Percentiles rank a stretch among this genome's conserved stretches.
Conservation (phyloP, 2,329 filamentous ascomycete genomes). For the Capronia epimyces region DNA sequence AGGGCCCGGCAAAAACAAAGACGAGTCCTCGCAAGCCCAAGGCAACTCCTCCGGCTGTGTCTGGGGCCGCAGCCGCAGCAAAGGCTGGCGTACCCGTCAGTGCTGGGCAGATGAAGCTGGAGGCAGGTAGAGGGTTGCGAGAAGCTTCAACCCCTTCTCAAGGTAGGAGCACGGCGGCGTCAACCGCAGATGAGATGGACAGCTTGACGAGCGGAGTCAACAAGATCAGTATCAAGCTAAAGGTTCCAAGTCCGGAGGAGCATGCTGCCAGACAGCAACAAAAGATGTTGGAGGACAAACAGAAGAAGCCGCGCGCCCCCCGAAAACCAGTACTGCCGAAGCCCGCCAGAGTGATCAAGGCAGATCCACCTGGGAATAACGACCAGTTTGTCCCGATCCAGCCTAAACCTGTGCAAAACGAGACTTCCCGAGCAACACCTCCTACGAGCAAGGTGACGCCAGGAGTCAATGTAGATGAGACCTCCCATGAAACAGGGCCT, state of each 20-base stretch:
- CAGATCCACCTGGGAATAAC: constrained; percentile 11
- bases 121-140: constrained; percentile 30
- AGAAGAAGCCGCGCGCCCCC: constrained; percentile 33
- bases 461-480: not conserved
- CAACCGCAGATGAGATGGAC: constrained; percentile 41
- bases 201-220: constrained; percentile 50
- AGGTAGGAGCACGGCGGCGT: constrained; percentile 30
- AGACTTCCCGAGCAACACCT: not conserved
- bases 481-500: not conserved
- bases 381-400: constrained; percentile 8
- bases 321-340: constrained; percentile 34
- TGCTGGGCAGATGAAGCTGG: not conserved
- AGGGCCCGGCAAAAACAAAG: constrained; percentile 36
- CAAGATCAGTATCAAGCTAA: constrained; percentile 52
- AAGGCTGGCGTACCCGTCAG: not conserved
- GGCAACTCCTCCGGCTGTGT: not conserved
- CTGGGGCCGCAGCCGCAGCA: not conserved
- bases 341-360: constrained; percentile 14
- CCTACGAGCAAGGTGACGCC: not conserved
- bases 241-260: constrained; percentile 54
- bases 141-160: constrained; percentile 40
- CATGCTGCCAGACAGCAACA: constrained; percentile 47
- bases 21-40: constrained; percentile 35
- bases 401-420: constrained; percentile 13
- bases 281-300: constrained; percentile 37